phyloP scores from a whole-genome alignment of 257 asterid genomes.

The Scutellaria galericulata region DNA sequence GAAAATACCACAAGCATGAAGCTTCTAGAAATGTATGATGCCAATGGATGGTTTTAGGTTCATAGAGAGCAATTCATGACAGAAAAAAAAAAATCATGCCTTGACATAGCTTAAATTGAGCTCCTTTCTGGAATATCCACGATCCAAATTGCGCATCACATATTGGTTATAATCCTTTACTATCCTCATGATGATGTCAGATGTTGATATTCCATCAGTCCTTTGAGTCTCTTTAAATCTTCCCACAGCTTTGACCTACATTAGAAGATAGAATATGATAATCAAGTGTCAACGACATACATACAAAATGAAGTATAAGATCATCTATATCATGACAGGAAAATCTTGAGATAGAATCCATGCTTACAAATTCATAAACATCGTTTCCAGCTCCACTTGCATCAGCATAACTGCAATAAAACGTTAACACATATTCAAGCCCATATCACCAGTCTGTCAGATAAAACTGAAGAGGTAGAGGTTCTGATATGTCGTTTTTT shows the following conservation, averaged over 20 bases:
- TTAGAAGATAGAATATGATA: slow-evolving; percentile 15
- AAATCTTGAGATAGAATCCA: slow-evolving; percentile 20
- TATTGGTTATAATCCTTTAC: slow-evolving; percentile 80
- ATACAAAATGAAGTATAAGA: background rate
- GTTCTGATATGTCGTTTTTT: slow-evolving; percentile 7
- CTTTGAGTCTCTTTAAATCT: slow-evolving; percentile 74
- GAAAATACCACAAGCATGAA: background rate
- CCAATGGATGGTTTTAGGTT: background rate
- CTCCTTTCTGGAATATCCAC: slow-evolving; percentile 79
- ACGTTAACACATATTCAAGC: background rate
- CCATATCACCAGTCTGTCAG: background rate
- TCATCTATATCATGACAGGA: background rate
- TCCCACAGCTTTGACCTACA: slow-evolving; percentile 74
- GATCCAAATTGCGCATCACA: slow-evolving; percentile 82
- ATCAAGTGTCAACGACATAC: slow-evolving; percentile 26
- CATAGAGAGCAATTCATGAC: slow-evolving; percentile 17
- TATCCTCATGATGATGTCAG: slow-evolving; percentile 79
- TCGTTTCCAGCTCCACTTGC: slow-evolving; percentile 77
- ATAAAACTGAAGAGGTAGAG: background rate
- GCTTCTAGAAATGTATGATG: background rate
- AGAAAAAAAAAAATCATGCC: slow-evolving; percentile 49
- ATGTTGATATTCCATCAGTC: slow-evolving; percentile 78
- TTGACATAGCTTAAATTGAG: slow-evolving; percentile 73
- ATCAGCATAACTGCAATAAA: slow-evolving; percentile 64
- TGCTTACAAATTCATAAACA: slow-evolving; percentile 77